These are phyloP conservation scores for Colletotrichum tabaci DNA, from an alignment of 2,329 filamentous ascomycete genomes.

Conservation along the genomic window DNA sequence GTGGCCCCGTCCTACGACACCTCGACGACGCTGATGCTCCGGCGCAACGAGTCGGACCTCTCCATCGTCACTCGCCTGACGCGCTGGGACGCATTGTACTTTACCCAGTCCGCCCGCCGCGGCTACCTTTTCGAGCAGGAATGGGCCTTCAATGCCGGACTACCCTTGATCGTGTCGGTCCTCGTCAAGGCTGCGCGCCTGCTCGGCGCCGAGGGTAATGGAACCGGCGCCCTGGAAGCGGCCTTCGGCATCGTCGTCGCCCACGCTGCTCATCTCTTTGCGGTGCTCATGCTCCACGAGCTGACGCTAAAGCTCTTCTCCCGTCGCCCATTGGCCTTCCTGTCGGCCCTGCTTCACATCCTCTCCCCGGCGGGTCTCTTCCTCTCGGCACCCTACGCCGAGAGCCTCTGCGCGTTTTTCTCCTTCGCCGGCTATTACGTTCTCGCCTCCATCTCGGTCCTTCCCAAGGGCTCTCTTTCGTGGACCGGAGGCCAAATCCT, in stretches of 20 bases:
- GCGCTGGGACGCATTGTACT: slow-evolving; percentile 89
- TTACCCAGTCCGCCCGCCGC: slow-evolving; percentile 71
- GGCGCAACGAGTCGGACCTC: slow-evolving; percentile 45
- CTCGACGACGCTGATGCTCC: slow-evolving; percentile 70
- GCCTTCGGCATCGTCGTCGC: slow-evolving; percentile 77
- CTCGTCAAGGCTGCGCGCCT: slow-evolving; percentile 50
- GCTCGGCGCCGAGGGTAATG: slow-evolving; percentile 44
- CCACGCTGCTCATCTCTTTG: slow-evolving; percentile 82
- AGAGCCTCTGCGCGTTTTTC: slow-evolving; percentile 83
- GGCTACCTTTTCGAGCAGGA: slow-evolving; percentile 85
- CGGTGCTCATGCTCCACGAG: slow-evolving; percentile 79
- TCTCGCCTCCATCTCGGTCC: slow-evolving; percentile 70
- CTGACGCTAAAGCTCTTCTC: slow-evolving; percentile 73
- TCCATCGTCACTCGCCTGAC: slow-evolving; percentile 71
- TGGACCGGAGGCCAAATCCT: slow-evolving; percentile 69
- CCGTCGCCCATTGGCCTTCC: slow-evolving; percentile 71
- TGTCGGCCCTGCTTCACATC: slow-evolving; percentile 82
- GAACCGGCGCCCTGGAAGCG: slow-evolving; percentile 52
- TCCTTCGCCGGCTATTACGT: slow-evolving; percentile 81
- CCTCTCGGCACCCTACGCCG: slow-evolving; percentile 87
- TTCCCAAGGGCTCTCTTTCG: slow-evolving; percentile 47
- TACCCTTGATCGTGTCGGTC: slow-evolving; percentile 60
- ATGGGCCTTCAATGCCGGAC: slow-evolving; percentile 80
- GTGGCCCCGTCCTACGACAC: slow-evolving; percentile 80
- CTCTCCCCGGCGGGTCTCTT: slow-evolving; percentile 92